phyloP scores from a whole-genome alignment of 2,329 filamentous ascomycete species.

The Polychaeton citri region DNA sequence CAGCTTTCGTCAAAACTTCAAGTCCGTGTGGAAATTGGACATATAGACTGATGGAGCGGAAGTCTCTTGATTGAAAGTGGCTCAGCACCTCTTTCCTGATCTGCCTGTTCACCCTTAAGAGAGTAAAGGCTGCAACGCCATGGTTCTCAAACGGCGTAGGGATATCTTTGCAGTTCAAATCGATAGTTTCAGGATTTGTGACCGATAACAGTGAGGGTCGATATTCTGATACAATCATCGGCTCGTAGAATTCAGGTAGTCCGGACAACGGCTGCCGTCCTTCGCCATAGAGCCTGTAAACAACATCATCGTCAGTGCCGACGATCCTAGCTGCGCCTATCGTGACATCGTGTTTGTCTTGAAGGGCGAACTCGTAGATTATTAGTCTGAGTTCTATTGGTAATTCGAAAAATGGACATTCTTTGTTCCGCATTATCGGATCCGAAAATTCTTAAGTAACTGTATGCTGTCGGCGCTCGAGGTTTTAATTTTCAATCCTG shows the following conservation, averaged over 20 bases:
- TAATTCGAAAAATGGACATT: conserved; percentile 16
- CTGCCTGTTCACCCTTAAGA: conserved; percentile 16
- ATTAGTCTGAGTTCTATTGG: conserved; percentile 28
- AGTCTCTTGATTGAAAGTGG: conserved; percentile 15
- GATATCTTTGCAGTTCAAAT: conserved; percentile 1
- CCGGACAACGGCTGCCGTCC: conserved; percentile 18
- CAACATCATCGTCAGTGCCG: conserved; percentile 14
- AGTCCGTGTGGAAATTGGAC: conserved; percentile 28
- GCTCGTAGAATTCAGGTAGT: conserved; percentile 24
- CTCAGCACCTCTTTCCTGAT: conserved; percentile 23
- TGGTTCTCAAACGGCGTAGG: conserved; percentile 3
- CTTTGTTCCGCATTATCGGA: too few species aligned
- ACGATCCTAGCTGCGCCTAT: conserved; percentile 24
- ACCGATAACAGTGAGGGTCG: conserved; percentile 19
- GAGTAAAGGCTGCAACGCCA: neutral
- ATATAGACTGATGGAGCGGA: conserved; percentile 25
- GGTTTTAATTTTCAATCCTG: too few species aligned
- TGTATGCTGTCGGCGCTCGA: too few species aligned
- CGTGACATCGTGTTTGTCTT: conserved; percentile 23
- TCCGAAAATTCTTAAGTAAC: too few species aligned
- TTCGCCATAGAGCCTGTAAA: conserved; percentile 15
- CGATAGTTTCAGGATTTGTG: neutral
- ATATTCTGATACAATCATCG: conserved; percentile 21
- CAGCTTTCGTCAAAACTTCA: conserved; percentile 24
- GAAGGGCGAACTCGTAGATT: conserved; percentile 28